Conservation (phyloP, 2,329 filamentous ascomycete species). For the Fonsecaea multimorphosa region DNA sequence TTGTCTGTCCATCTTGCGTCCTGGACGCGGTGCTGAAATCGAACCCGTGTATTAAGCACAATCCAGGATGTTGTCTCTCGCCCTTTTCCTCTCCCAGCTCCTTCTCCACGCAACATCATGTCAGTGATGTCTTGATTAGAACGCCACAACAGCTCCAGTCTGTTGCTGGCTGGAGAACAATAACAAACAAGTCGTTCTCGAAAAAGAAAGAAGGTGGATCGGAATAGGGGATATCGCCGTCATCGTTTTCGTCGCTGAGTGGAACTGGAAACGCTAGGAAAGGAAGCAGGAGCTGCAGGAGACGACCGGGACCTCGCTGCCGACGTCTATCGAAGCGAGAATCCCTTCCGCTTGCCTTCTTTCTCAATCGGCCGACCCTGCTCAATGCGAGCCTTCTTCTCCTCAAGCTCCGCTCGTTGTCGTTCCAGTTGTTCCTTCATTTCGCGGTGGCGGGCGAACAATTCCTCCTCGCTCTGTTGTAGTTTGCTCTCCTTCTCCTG, state of each 20-base stretch:
- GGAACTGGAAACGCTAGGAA: slow-evolving; percentile 39
- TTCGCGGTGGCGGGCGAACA: slow-evolving; percentile 96
- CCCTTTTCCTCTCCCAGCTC: slow-evolving; percentile 17
- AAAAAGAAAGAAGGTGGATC: slow-evolving; percentile 25
- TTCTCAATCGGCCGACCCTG: slow-evolving; percentile 95
- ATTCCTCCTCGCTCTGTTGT: slow-evolving; percentile 98
- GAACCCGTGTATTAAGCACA: slow-evolving; percentile 36
- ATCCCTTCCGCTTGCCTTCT: slow-evolving; percentile 98
- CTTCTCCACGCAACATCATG: slow-evolving; percentile 26
- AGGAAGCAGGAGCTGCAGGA: slow-evolving; percentile 33
- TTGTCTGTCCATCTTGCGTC: slow-evolving; percentile 4
- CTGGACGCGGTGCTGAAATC: slow-evolving; percentile 18
- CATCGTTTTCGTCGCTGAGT: slow-evolving; percentile 43
- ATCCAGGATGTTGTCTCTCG: slow-evolving; percentile 30
- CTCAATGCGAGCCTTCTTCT: slow-evolving; percentile 96
- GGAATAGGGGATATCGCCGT: slow-evolving; percentile 33
- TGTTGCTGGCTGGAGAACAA: slow-evolving; percentile 31
- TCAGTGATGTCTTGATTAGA: slow-evolving; percentile 32
- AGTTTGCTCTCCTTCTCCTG: slow-evolving; percentile 99
- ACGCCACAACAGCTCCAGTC: slow-evolving; percentile 38
- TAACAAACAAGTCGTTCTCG: slow-evolving; percentile 26
- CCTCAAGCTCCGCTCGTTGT: slow-evolving; percentile 91
- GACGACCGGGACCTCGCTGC: slow-evolving; percentile 24
- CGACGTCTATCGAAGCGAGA: slow-evolving; percentile 84
- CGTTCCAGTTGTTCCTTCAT: slow-evolving; percentile 99